These are phyloP conservation scores for Chytriomyces sp. DNA, from an alignment of 192 early-diverging fungal genomes.

Conservation along the genomic window DNA sequence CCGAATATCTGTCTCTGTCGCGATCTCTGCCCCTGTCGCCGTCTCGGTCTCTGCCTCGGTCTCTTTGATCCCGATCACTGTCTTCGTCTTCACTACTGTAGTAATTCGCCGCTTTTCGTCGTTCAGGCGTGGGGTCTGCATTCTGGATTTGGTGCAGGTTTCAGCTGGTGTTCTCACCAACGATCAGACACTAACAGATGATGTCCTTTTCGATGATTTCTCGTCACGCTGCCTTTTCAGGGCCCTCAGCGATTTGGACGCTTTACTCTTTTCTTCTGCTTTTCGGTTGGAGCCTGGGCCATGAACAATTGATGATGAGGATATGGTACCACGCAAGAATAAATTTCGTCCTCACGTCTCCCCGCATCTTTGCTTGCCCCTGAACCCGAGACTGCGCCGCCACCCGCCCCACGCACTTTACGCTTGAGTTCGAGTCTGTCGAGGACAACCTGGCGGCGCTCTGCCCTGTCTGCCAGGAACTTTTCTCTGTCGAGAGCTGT, in stretches of 20 bases:
- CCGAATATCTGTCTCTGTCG: neutral
- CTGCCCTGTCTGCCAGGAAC: constrained; percentile 76
- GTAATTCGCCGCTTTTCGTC: neutral
- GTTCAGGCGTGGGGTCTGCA: neutral
- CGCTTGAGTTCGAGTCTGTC: constrained; percentile 21
- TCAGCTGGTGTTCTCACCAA: no score
- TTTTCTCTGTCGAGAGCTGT: constrained; percentile 77
- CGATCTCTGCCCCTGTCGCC: neutral
- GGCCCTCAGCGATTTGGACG: neutral
- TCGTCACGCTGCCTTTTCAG: constrained; percentile 22
- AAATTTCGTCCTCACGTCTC: constrained; percentile 1
- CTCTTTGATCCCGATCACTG: neutral
- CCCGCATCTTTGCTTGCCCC: neutral
- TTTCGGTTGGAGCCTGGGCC: neutral
- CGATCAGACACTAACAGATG: neutral
- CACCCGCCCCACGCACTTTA: constrained; percentile 5
- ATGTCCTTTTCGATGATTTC: constrained; percentile 21
- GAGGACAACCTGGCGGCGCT: constrained; percentile 41
- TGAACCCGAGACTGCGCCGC: neutral
- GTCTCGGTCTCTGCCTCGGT: neutral
- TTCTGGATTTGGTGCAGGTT: no score
- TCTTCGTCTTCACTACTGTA: constrained; percentile 1
- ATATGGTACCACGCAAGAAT: neutral
- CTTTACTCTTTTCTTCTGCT: constrained; percentile 5
- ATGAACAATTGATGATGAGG: neutral